Conservation (phyloP, 306 rosid species). For the Medicago lupulina region DNA sequence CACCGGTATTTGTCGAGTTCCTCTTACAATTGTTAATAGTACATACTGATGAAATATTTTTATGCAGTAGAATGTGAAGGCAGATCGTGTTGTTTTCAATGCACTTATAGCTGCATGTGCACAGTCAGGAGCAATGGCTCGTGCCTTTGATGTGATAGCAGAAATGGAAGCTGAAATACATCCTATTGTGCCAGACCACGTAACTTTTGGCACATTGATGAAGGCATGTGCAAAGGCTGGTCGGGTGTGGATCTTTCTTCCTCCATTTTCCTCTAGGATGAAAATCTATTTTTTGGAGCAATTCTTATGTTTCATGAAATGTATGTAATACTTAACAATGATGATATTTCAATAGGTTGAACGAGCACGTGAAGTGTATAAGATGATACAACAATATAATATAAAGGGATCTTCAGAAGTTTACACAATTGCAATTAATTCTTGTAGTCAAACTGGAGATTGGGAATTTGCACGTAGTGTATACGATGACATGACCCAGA, state of each 20-base stretch:
- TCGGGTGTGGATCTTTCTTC: conserved; percentile 64
- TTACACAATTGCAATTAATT: conserved; percentile 90
- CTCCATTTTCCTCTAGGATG: background rate
- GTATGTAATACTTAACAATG: conserved; percentile 19
- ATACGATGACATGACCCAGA: conserved; percentile 74
- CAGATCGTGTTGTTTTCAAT: conserved; percentile 99
- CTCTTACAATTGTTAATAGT: conserved; percentile 36
- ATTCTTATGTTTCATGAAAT: conserved; percentile 34
- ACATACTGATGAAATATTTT: conserved; percentile 67
- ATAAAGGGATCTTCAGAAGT: conserved; percentile 92
- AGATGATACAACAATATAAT: conserved; percentile 70
- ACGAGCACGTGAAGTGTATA: conserved; percentile 81
- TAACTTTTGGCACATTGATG: conserved; percentile 92
- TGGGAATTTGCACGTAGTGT: conserved; percentile 83
- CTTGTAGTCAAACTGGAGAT: conserved; percentile 87
- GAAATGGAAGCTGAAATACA: conserved; percentile 86
- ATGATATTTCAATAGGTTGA: conserved; percentile 64
- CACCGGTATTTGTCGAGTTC: conserved; percentile 21
- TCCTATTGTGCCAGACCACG: conserved; percentile 89
- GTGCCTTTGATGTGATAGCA: conserved; percentile 93
- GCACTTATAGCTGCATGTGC: conserved; percentile 98
- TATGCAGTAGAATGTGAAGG: conserved; percentile 99
- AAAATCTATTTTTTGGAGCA: conserved; percentile 9
- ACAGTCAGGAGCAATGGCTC: conserved; percentile 94
- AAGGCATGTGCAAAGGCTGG: conserved; percentile 91